A percentile compares a stretch with the other conserved stretches of the same genome.
Conservation (phyloP, 2,329 filamentous ascomycete species). For the Aspergillus thermomutatus region DNA sequence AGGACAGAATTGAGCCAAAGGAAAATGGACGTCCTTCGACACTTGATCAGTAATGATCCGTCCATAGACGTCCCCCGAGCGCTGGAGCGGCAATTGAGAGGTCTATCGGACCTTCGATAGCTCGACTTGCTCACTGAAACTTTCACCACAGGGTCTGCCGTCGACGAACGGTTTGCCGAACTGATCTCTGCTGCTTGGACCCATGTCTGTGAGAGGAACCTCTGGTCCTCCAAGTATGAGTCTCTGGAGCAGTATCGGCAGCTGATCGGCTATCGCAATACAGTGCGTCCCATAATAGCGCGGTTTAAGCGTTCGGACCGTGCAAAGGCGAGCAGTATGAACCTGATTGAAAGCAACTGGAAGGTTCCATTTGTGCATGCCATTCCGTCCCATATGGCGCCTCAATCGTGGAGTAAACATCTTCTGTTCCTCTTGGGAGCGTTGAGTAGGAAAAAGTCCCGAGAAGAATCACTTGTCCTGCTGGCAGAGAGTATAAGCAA, state of each 20-base stretch:
- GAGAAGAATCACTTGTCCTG: neutral
- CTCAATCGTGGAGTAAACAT: slow-evolving; percentile 2
- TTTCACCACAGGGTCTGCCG: neutral
- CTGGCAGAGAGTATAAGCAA: neutral
- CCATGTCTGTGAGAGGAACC: neutral
- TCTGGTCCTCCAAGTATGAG: slow-evolving; percentile 1
- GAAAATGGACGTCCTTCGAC: too few relatives aligned
- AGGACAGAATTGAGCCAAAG: too few relatives aligned
- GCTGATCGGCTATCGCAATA: neutral
- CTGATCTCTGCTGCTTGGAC: slow-evolving; percentile 2
- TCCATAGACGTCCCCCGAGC: too few relatives aligned
- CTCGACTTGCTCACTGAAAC: slow-evolving; percentile 1
- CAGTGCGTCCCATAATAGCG: neutral
- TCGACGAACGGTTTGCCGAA: slow-evolving; percentile 1
- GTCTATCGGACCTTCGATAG: neutral
- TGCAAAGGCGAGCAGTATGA: neutral
- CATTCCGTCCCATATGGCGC: neutral
- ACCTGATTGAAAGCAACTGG: neutral
- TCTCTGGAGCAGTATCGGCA: slow-evolving; percentile 1
- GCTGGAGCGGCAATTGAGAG: too few relatives aligned
- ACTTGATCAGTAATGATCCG: too few relatives aligned
- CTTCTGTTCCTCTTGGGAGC: neutral
- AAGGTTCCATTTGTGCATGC: neutral
- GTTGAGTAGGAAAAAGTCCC: neutral
- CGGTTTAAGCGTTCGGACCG: slow-evolving; percentile 2